Evolutionary conservation across 139 green algal species (phyloP).

Genomic region (Pleodorina starrii): DNA sequence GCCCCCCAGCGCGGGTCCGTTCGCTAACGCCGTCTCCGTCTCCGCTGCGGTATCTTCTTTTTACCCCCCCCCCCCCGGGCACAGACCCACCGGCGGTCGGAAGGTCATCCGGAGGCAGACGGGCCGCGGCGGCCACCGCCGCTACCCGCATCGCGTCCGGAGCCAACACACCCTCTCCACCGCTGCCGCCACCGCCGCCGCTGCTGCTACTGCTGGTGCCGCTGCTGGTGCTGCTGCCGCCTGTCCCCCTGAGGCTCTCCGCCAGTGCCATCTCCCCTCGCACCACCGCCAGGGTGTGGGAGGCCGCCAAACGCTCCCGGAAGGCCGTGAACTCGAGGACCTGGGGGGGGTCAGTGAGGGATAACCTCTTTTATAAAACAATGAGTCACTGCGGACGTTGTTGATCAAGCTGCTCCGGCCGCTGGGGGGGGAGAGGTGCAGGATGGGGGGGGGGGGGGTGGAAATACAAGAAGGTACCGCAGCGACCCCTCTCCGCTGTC

Average conservation of each 20-base stretch:
- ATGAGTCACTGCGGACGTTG: too few species aligned
- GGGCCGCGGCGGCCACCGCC: not conserved
- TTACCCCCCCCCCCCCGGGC: too few species aligned
- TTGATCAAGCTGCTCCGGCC: too few species aligned
- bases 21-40: too few species aligned
- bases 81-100: not conserved
- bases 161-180: not conserved
- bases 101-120: not conserved
- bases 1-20: too few species aligned
- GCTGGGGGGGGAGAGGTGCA: too few species aligned
- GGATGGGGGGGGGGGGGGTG: too few species aligned
- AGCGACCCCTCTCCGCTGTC: too few species aligned
- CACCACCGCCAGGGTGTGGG: slow-evolving; percentile 68
- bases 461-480: too few species aligned
- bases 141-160: not conserved
- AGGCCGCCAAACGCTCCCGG: slow-evolving; percentile 75
- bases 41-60: too few species aligned
- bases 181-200: not conserved
- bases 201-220: not conserved
- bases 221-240: not conserved
- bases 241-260: not conserved
- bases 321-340: slow-evolving; percentile 90
- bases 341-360: slow-evolving; percentile 58
- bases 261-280: slow-evolving; percentile 47
- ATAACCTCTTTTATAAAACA: too few species aligned